Percentiles rank a stretch among this genome's conserved stretches.
Conservation (phyloP, 768 basidiomycete genomes). For the Phlebiopsis gigantea region DNA sequence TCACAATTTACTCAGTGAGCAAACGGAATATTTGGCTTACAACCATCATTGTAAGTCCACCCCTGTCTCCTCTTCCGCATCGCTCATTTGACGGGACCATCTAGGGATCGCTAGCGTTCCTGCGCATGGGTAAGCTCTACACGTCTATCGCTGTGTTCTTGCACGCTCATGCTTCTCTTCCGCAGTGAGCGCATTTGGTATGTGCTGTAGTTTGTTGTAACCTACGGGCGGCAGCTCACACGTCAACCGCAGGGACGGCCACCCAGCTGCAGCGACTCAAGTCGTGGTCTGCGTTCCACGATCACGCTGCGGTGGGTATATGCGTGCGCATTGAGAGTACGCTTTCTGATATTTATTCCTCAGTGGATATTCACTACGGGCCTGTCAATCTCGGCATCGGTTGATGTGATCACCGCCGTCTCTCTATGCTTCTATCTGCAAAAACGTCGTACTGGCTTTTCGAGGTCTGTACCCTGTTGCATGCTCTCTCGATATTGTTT, state of each 20-base stretch:
- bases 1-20: constrained; percentile 13
- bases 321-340: background rate
- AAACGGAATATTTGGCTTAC: constrained; percentile 14
- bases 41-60: constrained; percentile 1
- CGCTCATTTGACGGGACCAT: background rate
- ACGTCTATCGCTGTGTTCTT: background rate
- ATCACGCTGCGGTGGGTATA: constrained; percentile 4
- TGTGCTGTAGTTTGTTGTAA: background rate
- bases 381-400: constrained; percentile 7
- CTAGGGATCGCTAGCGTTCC: constrained; percentile 4
- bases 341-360: background rate
- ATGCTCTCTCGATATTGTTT: background rate
- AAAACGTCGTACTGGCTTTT: constrained; percentile 11
- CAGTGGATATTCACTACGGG: constrained; percentile 15
- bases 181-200: constrained; percentile 15
- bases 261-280: constrained; percentile 6
- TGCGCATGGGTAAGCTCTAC: constrained; percentile 9
- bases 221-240: background rate
- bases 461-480: background rate
- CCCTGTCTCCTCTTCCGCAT: background rate
- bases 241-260: background rate
- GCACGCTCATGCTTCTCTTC: background rate
- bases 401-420: constrained; percentile 10
- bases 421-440: constrained; percentile 10
- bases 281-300: constrained; percentile 8